phyloP scores from a whole-genome alignment of 192 early-diverging fungal species.

The Borealophlyctis nickersoniae region DNA sequence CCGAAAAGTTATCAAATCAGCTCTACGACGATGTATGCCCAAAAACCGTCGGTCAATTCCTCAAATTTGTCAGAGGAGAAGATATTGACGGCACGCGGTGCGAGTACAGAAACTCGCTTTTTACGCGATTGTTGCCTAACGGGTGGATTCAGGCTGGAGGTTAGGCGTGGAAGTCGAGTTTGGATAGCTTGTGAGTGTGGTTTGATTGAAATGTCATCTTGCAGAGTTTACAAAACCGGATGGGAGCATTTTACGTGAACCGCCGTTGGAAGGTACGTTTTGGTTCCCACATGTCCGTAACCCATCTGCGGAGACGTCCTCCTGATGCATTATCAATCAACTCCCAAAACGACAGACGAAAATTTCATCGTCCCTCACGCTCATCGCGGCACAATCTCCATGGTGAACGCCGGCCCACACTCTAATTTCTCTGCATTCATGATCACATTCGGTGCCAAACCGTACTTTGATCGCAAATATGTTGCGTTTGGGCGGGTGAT shows the following conservation, averaged over 20 bases:
- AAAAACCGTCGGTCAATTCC: conserved; percentile 26
- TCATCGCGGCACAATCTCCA: conserved; percentile 38
- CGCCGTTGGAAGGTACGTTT: too few species aligned
- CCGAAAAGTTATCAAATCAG: conserved; percentile 8
- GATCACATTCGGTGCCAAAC: conserved; percentile 40
- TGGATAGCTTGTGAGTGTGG: too few species aligned
- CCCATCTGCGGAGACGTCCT: not conserved
- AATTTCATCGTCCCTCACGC: conserved; percentile 49
- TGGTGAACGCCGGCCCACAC: conserved; percentile 46
- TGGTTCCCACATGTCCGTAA: not conserved
- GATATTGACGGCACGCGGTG: not conserved
- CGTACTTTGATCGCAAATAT: conserved; percentile 48
- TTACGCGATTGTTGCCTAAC: not conserved
- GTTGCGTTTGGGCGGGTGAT: conserved; percentile 46
- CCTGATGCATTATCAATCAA: too few species aligned
- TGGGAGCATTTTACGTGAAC: too few species aligned
- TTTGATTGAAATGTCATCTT: too few species aligned
- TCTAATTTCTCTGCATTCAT: conserved; percentile 40
- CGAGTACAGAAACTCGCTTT: not conserved
- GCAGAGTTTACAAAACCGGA: too few species aligned
- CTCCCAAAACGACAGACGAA: conserved; percentile 35
- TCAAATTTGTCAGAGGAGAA: conserved; percentile 25
- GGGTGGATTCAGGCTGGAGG: not conserved
- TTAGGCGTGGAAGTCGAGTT: too few species aligned
- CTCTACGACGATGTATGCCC: conserved; percentile 38